phyloP scores from a whole-genome alignment of 805 yeast species.

The Candida ponderosae region DNA sequence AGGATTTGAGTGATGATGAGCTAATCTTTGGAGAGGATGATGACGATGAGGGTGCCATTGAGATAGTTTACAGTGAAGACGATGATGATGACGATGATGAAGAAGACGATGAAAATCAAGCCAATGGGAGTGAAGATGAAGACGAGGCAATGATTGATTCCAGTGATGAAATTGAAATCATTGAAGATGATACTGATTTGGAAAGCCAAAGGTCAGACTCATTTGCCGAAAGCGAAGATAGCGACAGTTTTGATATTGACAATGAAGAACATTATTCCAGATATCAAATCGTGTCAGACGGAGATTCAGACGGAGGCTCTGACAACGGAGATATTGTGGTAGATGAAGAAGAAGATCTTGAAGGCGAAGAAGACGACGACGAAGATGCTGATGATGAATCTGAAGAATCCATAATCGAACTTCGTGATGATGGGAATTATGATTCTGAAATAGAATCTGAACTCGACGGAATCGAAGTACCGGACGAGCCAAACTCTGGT shows the following conservation, averaged over 20 bases:
- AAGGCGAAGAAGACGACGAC: slow-evolving; percentile 5
- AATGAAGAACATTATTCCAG: background rate
- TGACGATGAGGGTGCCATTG: slow-evolving; percentile 14
- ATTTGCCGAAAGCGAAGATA: slow-evolving; percentile 3
- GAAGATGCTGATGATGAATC: slow-evolving; percentile 4
- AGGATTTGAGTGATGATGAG: slow-evolving; percentile 42
- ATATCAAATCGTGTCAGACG: background rate
- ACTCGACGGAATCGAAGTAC: background rate
- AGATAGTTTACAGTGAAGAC: slow-evolving; percentile 25
- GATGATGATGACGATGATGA: slow-evolving; percentile 25
- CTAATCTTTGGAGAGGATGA: slow-evolving; percentile 23
- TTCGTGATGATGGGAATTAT: background rate
- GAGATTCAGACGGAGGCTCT: background rate
- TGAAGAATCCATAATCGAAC: background rate
- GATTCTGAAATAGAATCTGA: background rate
- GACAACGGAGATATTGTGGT: background rate
- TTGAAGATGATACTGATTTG: slow-evolving; percentile 7
- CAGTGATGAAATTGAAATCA: slow-evolving; percentile 22
- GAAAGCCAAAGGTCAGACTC: slow-evolving; percentile 19
- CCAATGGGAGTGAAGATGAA: slow-evolving; percentile 17
- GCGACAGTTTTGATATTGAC: slow-evolving; percentile 1
- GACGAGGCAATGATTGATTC: slow-evolving; percentile 15
- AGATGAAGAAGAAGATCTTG: background rate
- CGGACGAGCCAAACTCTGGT: background rate
- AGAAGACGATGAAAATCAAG: slow-evolving; percentile 23